Percentiles rank a stretch among this genome's conserved stretches.
These are phyloP conservation scores for Rubia peregrina DNA, from an alignment of 305 asterid species.

Conservation along the genomic window DNA sequence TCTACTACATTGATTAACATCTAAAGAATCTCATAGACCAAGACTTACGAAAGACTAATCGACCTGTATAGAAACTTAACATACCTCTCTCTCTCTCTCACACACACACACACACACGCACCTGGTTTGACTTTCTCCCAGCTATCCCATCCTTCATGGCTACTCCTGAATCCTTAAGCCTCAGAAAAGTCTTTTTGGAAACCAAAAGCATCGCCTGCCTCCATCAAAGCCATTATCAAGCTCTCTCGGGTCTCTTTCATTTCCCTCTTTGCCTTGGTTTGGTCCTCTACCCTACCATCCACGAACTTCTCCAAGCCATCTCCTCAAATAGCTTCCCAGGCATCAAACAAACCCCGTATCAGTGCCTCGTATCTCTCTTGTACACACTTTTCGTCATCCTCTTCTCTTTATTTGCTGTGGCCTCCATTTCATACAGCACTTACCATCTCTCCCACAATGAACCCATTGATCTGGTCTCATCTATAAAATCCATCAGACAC, in stretches of 20 bases:
- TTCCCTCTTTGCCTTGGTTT: constrained; percentile 38
- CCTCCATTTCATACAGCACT: constrained; percentile 43
- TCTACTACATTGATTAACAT: too few species aligned
- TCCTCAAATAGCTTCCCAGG: background rate
- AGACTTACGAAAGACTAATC: too few species aligned
- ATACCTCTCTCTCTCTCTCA: background rate
- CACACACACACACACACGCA: too few species aligned
- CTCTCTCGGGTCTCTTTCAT: constrained; percentile 52
- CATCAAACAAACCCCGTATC: too few species aligned
- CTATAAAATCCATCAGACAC: constrained; percentile 37
- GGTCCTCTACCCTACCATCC: constrained; percentile 32
- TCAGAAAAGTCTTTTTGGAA: constrained; percentile 29
- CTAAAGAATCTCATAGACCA: too few species aligned
- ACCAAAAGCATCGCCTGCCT: constrained; percentile 40
- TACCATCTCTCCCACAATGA: constrained; percentile 39
- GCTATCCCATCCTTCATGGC: too few species aligned
- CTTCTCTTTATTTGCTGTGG: constrained; percentile 28
- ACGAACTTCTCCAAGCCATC: background rate
- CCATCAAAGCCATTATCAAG: constrained; percentile 45
- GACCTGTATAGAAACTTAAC: background rate
- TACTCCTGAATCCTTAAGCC: too few species aligned
- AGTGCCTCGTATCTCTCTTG: constrained; percentile 12
- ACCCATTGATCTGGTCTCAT: constrained; percentile 37
- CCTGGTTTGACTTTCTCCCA: background rate
- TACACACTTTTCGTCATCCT: constrained; percentile 21